Evolutionary conservation across 495 filamentous ascomycete species (phyloP), one percentile per base, ranked within the genome.

Genomic region (Talaromyces proteolyticus): DNA sequence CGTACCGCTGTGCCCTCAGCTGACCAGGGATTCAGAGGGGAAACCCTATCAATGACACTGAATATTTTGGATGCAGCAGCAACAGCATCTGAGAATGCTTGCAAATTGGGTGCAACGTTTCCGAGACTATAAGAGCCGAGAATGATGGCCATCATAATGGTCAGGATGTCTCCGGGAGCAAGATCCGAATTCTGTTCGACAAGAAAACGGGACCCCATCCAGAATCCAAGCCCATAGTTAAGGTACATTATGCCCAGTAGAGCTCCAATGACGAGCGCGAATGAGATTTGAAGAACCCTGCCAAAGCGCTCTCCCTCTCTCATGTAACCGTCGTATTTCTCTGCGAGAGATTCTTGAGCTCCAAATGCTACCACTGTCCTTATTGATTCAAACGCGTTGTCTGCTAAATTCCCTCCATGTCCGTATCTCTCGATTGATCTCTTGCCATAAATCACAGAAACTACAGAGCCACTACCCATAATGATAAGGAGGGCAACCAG

Each of bases 81-180:
- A 6, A 71, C 71, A 0, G 73, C 72, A 4, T 44, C 17, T 19
- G 60, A 44, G 8, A 65, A 66, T 24, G 73, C 73, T 1, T 60
- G 73, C 41, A 69, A 63, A 26, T 75, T 47, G 48, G 70, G 67
- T 3, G 70, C 46, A 21, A 49, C 34, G 34, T 49, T 49, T 38
- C 46, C 46, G 16, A 53, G 46, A 23, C 25, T 22, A 22, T 34
- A 52, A 2, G 46, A 23, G 16, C 46, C 51, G 25, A 53, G 2
- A 20, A 53, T 51, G 29, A 53, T 34, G 20, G 47, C 24, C 17
- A 53, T 25, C 17, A 53, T 20, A 22, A 53, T 53, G 14, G 39
- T 44, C 11, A 53, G 14, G 18, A 52, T 44, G 6, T 22, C 44
- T 34, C 29, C 29, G 8, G 29, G 29, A 38, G 46, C n/a, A 12